phyloP scores from a whole-genome alignment of 768 basidiomycete genomes.

The Lepiota venenata region DNA sequence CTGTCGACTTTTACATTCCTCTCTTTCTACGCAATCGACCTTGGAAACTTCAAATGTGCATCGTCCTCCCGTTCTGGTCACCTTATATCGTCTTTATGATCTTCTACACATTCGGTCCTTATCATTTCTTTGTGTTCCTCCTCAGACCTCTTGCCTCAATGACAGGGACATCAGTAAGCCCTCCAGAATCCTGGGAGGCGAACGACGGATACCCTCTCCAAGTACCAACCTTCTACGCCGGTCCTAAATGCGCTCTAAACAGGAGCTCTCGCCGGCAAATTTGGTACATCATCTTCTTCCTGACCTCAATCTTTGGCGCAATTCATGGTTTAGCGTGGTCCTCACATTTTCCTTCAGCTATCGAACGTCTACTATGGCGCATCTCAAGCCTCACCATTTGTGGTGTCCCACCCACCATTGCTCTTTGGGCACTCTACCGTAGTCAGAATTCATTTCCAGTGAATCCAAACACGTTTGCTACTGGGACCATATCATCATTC shows the following conservation, averaged over 20 bases:
- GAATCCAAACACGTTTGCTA: background rate
- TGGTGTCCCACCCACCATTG: slow-evolving; percentile 2
- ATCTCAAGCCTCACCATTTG: background rate
- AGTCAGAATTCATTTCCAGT: background rate
- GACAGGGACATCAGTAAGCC: background rate
- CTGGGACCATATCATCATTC: background rate
- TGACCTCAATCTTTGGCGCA: slow-evolving; percentile 15
- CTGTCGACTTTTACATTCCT: slow-evolving; percentile 2
- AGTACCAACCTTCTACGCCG: background rate
- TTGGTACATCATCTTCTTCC: slow-evolving; percentile 1
- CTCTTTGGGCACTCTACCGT: background rate
- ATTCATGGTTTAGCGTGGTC: slow-evolving; percentile 17
- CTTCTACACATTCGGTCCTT: background rate
- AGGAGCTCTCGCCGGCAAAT: background rate
- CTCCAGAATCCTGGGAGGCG: background rate
- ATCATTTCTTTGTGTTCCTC: slow-evolving; percentile 1
- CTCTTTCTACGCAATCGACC: background rate
- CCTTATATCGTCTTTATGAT: background rate
- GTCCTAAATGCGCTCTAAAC: background rate
- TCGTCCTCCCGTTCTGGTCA: slow-evolving; percentile 1
- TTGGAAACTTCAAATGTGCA: slow-evolving; percentile 3
- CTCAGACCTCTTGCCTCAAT: slow-evolving; percentile 1
- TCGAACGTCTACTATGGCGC: slow-evolving; percentile 12
- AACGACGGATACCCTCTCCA: background rate
- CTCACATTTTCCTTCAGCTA: slow-evolving; percentile 11